phyloP scores from a whole-genome alignment of 2,329 filamentous ascomycete species.

The Leptographium wingfieldii region DNA sequence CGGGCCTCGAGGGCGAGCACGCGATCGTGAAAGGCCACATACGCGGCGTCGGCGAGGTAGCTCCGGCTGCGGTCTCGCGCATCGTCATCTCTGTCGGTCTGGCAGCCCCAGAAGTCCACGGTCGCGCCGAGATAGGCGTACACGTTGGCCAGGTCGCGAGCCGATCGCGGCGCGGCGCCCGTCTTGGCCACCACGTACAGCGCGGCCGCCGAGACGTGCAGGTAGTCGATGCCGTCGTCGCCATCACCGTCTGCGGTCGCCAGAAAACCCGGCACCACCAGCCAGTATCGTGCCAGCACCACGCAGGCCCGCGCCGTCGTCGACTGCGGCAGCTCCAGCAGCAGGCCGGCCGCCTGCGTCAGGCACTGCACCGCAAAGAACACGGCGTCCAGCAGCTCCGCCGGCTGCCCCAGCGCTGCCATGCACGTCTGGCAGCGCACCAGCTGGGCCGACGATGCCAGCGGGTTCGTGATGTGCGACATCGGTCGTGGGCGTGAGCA shows the following conservation, averaged over 20 bases:
- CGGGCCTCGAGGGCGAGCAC: constrained; percentile 66
- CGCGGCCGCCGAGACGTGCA: constrained; percentile 61
- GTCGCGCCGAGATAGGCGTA: constrained; percentile 68
- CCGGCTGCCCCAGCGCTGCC: constrained; percentile 45
- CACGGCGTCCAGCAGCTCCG: constrained; percentile 57
- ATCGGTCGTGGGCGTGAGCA: constrained; percentile 21
- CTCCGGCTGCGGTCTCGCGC: constrained; percentile 16
- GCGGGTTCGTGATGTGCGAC: constrained; percentile 55
- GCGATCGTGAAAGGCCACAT: constrained; percentile 48
- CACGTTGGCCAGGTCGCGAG: constrained; percentile 71
- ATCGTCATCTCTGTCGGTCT: background rate
- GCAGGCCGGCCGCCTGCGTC: constrained; percentile 65
- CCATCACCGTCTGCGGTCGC: background rate
- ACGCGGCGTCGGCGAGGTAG: constrained; percentile 62
- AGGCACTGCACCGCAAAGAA: constrained; percentile 60
- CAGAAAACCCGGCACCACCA: constrained; percentile 31
- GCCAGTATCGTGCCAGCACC: constrained; percentile 69
- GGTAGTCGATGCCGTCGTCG: constrained; percentile 1
- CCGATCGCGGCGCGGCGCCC: constrained; percentile 60
- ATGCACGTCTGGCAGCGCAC: constrained; percentile 39
- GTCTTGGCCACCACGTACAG: constrained; percentile 77
- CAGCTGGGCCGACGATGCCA: constrained; percentile 61
- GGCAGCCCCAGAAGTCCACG: background rate
- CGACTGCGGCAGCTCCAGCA: constrained; percentile 75
- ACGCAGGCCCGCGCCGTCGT: constrained; percentile 78